These are phyloP conservation scores for Pulicaria dysenterica DNA, from an alignment of 129 eudicot genomes.

Conservation along the genomic window DNA sequence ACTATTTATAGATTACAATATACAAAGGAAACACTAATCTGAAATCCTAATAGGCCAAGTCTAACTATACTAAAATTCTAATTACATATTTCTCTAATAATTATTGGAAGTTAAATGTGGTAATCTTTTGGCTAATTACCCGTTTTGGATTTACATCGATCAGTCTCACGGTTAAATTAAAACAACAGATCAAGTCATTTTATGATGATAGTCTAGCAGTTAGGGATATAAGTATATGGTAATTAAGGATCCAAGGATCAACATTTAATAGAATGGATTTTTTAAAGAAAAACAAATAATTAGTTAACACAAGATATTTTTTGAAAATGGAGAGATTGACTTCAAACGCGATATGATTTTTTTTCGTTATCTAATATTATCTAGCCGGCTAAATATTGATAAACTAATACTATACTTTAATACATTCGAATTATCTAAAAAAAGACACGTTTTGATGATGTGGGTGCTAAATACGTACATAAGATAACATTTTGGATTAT, in stretches of 20 bases:
- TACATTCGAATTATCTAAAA: constrained; percentile 3
- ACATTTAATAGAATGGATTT: not conserved
- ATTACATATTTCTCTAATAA: no score
- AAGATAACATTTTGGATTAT: not conserved
- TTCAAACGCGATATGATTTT: not conserved
- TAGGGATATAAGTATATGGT: no score
- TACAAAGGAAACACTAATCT: no score
- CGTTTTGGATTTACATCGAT: not conserved
- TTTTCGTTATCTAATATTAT: not conserved
- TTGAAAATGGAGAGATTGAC: not conserved
- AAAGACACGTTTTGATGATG: not conserved
- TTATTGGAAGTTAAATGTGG: no score
- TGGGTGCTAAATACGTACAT: not conserved
- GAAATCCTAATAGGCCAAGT: no score
- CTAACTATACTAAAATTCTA: no score
- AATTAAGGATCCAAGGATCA: no score
- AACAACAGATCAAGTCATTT: no score
- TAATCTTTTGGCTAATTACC: not conserved
- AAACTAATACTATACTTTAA: not conserved
- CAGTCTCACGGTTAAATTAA: no score
- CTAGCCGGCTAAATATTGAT: constrained; percentile 11
- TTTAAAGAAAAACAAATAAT: not conserved
- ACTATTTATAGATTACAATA: no score
- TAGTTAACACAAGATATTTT: not conserved
- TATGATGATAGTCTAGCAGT: no score